phyloP scores from a whole-genome alignment of 129 eudicot species.

The Chrysanthemum lavandulifolium region DNA sequence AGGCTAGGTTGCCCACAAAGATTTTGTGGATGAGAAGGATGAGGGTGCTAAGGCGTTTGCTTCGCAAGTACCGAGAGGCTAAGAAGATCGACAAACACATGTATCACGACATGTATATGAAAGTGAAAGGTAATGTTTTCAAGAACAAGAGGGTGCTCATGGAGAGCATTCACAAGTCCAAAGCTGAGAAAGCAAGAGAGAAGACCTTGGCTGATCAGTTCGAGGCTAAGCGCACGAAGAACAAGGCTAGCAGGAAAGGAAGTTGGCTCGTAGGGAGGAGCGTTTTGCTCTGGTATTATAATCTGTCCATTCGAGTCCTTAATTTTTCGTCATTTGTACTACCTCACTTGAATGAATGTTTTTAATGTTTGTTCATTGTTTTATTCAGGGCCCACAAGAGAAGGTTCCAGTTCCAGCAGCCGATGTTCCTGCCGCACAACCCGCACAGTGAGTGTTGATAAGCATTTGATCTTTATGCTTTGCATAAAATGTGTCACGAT shows the following conservation, averaged over 20 bases:
- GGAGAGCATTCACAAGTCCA: slow-evolving; percentile 84
- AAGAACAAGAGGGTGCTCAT: slow-evolving; percentile 83
- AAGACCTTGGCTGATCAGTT: slow-evolving; percentile 79
- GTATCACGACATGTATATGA: slow-evolving; percentile 98
- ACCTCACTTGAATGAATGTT: neutral
- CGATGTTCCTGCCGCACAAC: slow-evolving; percentile 41
- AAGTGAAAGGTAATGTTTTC: slow-evolving; percentile 89
- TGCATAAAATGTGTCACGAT: neutral
- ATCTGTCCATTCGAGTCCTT: neutral
- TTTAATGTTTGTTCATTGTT: neutral
- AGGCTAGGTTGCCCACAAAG: slow-evolving; percentile 89
- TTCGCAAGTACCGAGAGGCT: slow-evolving; percentile 72
- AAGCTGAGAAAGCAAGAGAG: slow-evolving; percentile 96
- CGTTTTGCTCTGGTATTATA: slow-evolving; percentile 4
- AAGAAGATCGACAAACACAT: slow-evolving; percentile 91
- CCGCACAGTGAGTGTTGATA: slow-evolving; percentile 44
- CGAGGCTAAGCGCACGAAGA: slow-evolving; percentile 77
- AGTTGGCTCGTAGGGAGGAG: slow-evolving; percentile 13
- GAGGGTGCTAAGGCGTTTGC: slow-evolving; percentile 86
- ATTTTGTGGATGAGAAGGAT: slow-evolving; percentile 86
- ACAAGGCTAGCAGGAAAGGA: slow-evolving; percentile 36
- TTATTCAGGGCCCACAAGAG: slow-evolving; percentile 51
- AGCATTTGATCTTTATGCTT: neutral
- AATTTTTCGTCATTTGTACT: no score
- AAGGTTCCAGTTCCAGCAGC: slow-evolving; percentile 46